Conservation (phyloP, 2,329 filamentous ascomycete genomes). For the Fusarium mundagurra region DNA sequence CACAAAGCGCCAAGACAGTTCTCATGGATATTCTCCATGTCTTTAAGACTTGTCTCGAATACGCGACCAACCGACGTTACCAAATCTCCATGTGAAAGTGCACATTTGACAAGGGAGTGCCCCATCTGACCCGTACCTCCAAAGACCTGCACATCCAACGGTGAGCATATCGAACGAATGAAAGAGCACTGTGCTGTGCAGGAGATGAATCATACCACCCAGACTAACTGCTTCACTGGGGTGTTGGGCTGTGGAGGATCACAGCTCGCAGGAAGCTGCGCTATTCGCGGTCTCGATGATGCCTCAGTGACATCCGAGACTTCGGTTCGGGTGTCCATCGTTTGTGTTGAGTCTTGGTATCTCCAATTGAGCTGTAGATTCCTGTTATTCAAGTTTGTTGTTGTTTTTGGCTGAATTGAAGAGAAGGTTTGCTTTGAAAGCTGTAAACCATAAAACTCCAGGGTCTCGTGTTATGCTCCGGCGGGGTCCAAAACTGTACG, state of each 20-base stretch:
- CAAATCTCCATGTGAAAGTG: conserved; percentile 81
- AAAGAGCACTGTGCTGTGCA: neutral
- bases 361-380: neutral
- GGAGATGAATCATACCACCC: conserved; percentile 71
- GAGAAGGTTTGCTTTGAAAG: neutral
- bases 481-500: conserved; percentile 26
- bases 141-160: conserved; percentile 71
- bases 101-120: conserved; percentile 84
- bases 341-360: neutral
- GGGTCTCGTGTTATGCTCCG: conserved; percentile 8
- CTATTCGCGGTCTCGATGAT: conserved; percentile 43
- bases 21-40: conserved; percentile 76
- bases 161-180: conserved; percentile 4
- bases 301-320: conserved; percentile 40
- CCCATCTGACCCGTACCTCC: conserved; percentile 98
- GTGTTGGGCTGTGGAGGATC: conserved; percentile 81
- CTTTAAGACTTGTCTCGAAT: conserved; percentile 76
- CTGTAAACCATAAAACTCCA: conserved; percentile 12
- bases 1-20: conserved; percentile 85
- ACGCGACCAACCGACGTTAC: conserved; percentile 88
- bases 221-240: conserved; percentile 80
- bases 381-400: neutral
- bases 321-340: conserved; percentile 43
- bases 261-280: conserved; percentile 82
- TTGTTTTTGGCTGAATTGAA: conserved; percentile 1